Evolutionary conservation across 2,329 filamentous ascomycete genomes (phyloP).

Genomic region (Emmonsiellopsis sp.): DNA sequence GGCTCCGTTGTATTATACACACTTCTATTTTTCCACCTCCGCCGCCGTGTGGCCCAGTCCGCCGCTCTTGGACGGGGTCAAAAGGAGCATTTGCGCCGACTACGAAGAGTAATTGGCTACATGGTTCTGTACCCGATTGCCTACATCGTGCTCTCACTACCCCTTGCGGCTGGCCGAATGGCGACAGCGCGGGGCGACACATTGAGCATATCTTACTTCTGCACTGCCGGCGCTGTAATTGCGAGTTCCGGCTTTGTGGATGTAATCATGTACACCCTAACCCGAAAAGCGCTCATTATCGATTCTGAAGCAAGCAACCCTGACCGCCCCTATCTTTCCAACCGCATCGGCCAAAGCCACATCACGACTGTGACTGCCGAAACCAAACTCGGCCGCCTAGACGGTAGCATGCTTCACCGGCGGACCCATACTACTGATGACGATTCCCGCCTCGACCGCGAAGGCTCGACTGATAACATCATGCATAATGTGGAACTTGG

Average conservation of each 20-base stretch:
- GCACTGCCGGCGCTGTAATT: constrained; percentile 47
- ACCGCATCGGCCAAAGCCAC: constrained; percentile 6
- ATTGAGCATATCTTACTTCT: constrained; percentile 37
- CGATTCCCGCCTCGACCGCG: constrained; percentile 18
- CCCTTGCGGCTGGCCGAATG: constrained; percentile 46
- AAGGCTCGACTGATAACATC: constrained; percentile 40
- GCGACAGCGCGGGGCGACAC: constrained; percentile 26
- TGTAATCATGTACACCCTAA: constrained; percentile 50
- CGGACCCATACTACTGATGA: background rate
- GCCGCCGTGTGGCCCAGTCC: constrained; percentile 33
- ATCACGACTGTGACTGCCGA: constrained; percentile 10
- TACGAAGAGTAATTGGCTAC: constrained; percentile 37
- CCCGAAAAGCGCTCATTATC: constrained; percentile 46
- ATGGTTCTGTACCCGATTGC: constrained; percentile 40
- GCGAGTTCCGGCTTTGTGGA: constrained; percentile 52
- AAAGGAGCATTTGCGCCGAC: constrained; percentile 28
- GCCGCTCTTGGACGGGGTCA: constrained; percentile 28
- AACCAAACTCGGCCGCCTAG: background rate
- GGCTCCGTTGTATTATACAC: constrained; percentile 42
- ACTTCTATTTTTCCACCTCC: constrained; percentile 41
- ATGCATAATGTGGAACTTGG: constrained; percentile 25
- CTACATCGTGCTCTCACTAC: constrained; percentile 57
- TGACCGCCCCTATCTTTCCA: constrained; percentile 21
- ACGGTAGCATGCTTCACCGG: constrained; percentile 2
- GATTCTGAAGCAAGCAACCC: constrained; percentile 35